Evolutionary conservation across 176 grass and related monocot genomes (phyloP).

Genomic region (barley (Hordeum vulgare)): MorexV3_pseudomolecules_assembly NC_058519.1:620781801-620782300

Average conservation of each 20-base stretch:
- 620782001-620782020: constrained; percentile 88
- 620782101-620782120: neutral
- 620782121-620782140: neutral
- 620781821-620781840: constrained; percentile 94
- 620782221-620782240: neutral
- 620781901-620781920: constrained; percentile 95
- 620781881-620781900: constrained; percentile 94
- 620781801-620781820: constrained; percentile 98
- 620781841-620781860: constrained; percentile 99
- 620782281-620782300: neutral
- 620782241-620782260: neutral
- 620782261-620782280: neutral
- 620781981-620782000: constrained; percentile 90
- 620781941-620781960: constrained; percentile 89
- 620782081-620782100: neutral
- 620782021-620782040: constrained; percentile 92
- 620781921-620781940: constrained; percentile 96
- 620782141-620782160: neutral
- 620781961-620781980: constrained; percentile 78
- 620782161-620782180: neutral
- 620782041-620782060: constrained; percentile 87
- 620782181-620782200: neutral
- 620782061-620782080: constrained; percentile 61
- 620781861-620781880: constrained; percentile 99
- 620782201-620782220: neutral